A percentile compares a stretch with the other conserved stretches of the same genome.
phyloP scores from a whole-genome alignment of 2,329 filamentous ascomycete genomes.

The Penicillium concentricum region DNA sequence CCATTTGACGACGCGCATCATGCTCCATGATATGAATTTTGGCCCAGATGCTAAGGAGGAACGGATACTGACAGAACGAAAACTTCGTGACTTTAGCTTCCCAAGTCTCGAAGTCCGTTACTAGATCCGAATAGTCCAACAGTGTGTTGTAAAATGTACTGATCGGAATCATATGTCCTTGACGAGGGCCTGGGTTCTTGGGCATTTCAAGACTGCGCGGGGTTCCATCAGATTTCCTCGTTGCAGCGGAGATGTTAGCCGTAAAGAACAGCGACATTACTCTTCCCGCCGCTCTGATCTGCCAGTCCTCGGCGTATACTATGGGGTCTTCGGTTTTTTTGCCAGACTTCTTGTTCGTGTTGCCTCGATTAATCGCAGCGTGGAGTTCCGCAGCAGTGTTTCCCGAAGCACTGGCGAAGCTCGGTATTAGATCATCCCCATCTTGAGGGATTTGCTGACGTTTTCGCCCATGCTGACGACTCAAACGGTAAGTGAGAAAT shows the following conservation, averaged over 20 bases:
- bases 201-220: conserved; percentile 19
- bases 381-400: conserved; percentile 69
- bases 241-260: conserved; percentile 64
- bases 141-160: conserved; percentile 86
- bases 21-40: conserved; percentile 90
- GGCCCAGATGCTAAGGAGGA: conserved; percentile 85
- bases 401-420: conserved; percentile 64
- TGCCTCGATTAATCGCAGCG: conserved; percentile 63
- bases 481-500: conserved; percentile 79
- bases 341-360: conserved; percentile 53
- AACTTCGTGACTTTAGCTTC: conserved; percentile 73
- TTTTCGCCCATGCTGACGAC: conserved; percentile 67
- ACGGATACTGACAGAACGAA: conserved; percentile 88
- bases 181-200: conserved; percentile 45
- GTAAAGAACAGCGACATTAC: conserved; percentile 79
- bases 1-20: conserved; percentile 86
- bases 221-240: conserved; percentile 39
- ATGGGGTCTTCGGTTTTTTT: conserved; percentile 53
- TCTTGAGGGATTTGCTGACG: conserved; percentile 60
- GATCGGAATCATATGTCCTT: conserved; percentile 70
- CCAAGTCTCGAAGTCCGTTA: conserved; percentile 86
- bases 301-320: conserved; percentile 81
- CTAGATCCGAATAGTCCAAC: conserved; percentile 80
- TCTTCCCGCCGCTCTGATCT: conserved; percentile 75
- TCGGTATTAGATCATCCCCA: conserved; percentile 61